phyloP scores from a whole-genome alignment of 805 yeast genomes.

The Pichia nanzhaoensis region DNA sequence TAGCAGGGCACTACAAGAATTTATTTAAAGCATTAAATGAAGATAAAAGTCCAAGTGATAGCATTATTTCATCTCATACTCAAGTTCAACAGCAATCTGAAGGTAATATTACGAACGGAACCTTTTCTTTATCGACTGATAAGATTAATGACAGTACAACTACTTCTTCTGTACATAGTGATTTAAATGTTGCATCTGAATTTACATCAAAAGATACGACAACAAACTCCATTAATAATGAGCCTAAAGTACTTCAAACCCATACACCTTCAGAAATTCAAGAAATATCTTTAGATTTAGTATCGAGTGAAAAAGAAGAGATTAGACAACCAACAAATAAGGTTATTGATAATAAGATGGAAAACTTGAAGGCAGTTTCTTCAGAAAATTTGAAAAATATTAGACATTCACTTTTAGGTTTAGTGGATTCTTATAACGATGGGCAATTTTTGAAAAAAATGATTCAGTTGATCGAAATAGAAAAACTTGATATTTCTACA shows the following conservation, averaged over 20 bases:
- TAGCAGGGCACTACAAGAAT: constrained; percentile 23
- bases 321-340: constrained; percentile 12
- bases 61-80: not conserved
- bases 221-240: not conserved
- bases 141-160: too few species aligned
- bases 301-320: constrained; percentile 2
- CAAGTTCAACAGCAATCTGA: not conserved
- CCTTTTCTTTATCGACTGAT: too few species aligned
- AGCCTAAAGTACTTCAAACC: not conserved
- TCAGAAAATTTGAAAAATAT: constrained; percentile 75
- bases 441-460: constrained; percentile 21
- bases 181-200: not conserved
- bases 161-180: too few species aligned
- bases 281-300: constrained; percentile 2
- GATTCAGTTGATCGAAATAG: constrained; percentile 18
- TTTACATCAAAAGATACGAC: not conserved
- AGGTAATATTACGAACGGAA: too few species aligned
- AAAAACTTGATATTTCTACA: constrained; percentile 19
- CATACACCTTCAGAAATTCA: constrained; percentile 1
- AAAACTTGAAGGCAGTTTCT: constrained; percentile 54
- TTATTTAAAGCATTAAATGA: constrained; percentile 17
- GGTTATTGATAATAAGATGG: constrained; percentile 46
- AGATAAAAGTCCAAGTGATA: not conserved
- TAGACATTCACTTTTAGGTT: constrained; percentile 61
- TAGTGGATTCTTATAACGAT: constrained; percentile 27